These are phyloP conservation scores for Ceratobasidium sp. DNA, from an alignment of 1,284 basidiomycete genomes.

Conservation along the genomic window DNA sequence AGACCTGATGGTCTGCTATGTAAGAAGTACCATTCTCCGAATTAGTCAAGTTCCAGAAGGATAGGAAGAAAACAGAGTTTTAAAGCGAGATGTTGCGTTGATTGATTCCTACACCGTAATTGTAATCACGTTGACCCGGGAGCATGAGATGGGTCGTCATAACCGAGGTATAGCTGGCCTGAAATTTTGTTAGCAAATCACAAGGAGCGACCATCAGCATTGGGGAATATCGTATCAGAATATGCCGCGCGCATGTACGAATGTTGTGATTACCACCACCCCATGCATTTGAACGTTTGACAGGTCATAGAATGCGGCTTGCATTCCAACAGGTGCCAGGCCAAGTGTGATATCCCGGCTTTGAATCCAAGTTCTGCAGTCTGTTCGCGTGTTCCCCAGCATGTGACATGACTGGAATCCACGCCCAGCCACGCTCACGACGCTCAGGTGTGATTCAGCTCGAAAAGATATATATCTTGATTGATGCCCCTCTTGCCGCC, in stretches of 20 bases:
- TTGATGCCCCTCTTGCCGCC: conserved; percentile 28
- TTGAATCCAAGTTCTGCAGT: background rate
- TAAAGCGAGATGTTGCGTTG: background rate
- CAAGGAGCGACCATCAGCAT: too few relatives aligned
- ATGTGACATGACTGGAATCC: background rate
- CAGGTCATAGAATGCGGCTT: too few relatives aligned
- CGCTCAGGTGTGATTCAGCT: background rate
- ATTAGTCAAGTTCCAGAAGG: background rate
- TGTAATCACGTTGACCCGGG: background rate
- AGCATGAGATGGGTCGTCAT: background rate
- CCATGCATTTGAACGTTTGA: too few relatives aligned
- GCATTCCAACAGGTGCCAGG: background rate
- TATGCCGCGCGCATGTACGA: background rate
- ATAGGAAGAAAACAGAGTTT: conserved; percentile 22
- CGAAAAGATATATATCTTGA: conserved; percentile 15
- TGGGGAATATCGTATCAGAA: background rate
- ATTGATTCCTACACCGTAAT: conserved; percentile 19
- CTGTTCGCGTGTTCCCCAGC: background rate
- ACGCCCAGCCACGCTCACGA: background rate
- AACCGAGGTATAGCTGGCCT: background rate
- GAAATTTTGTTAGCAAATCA: background rate
- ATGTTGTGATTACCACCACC: too few relatives aligned
- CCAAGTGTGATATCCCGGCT: too few relatives aligned
- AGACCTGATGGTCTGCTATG: too few relatives aligned
- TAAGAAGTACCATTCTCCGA: too few relatives aligned